Evolutionary conservation across 768 basidiomycete species (phyloP), one percentile per base, ranked within the genome.

Genomic region (Psilocybe cyanescens): DNA sequence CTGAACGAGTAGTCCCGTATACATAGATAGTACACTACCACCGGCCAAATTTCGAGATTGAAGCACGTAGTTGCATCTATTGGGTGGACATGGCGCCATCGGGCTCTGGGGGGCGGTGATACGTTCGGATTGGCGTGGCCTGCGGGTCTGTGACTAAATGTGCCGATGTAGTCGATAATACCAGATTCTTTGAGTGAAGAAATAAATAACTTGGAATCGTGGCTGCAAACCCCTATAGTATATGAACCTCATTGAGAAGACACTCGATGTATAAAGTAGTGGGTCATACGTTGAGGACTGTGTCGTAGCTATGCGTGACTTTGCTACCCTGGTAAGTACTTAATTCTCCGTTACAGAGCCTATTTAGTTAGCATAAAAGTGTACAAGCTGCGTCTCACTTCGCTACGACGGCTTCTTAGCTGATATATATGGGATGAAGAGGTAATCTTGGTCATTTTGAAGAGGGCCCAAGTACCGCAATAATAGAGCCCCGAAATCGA

Each of bases 141-240:
- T 24, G 24, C 24, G 37, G 12, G 12, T n/a, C 11, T 52, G 35
- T 47, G 39, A 54, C 7, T 16, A 3, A 24, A 68, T 77, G 8
- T 47, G 84, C 84, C 83, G 60, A 84, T 82, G 71, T 80, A 84
- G 59, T 78, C 75, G 60, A 84, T 78, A 55, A 73, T 53, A 52
- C 69, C 74, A 30, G 64, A 68, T 39, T 60, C 70, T 58, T 80
- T 71, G 47, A 83, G 72, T 31, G 68, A 60, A 30, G 49, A 9
- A 12, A 84, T 64, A 69, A 62, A 6, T 63, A 24, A 7, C 70
- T 69, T 17, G 76, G 71, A 51, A 75, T 63, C 33, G 50, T 46
- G 17, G 73, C 75, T 39, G 73, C 67, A 51, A 75, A 75, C 3
- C 74, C 74, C 76, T 35, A 35, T 7, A 35, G 11, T 7, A 35